These are phyloP conservation scores for Rhizopogon vulgaris DNA, from an alignment of 768 basidiomycete species.

Conservation along the genomic window DNA sequence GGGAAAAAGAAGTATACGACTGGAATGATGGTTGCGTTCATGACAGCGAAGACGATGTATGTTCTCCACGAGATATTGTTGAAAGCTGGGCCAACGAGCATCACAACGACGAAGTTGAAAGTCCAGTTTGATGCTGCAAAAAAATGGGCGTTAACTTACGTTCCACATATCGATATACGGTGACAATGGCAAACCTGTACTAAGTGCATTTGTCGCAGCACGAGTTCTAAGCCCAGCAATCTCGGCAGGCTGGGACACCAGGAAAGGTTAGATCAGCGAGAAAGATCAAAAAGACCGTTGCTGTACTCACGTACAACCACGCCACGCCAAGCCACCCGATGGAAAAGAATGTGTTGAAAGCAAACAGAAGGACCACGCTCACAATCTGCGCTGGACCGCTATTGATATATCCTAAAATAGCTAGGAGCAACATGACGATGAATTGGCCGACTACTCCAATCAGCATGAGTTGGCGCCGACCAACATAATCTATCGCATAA, in stretches of 20 bases:
- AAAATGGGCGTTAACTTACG: not conserved
- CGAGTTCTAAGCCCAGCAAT: conserved; percentile 22
- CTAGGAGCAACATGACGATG: conserved; percentile 23
- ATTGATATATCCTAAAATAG: conserved; percentile 16
- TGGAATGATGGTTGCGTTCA: conserved; percentile 5
- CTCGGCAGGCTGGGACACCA: conserved; percentile 21
- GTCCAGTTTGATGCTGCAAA: conserved; percentile 8
- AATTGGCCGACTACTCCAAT: conserved; percentile 35
- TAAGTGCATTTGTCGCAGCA: conserved; percentile 24
- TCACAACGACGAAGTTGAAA: conserved; percentile 10
- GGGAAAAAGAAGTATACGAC: conserved; percentile 8
- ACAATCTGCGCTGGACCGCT: conserved; percentile 17
- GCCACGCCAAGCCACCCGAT: conserved; percentile 33
- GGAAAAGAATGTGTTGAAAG: conserved; percentile 33
- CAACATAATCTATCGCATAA: conserved; percentile 42
- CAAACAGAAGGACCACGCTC: conserved; percentile 21
- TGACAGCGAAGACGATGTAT: conserved; percentile 5
- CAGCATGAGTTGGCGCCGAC: conserved; percentile 41
- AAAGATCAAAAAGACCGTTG: not conserved
- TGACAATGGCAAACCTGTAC: conserved; percentile 12
- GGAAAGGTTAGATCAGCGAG: not conserved
- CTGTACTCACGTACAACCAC: conserved; percentile 22
- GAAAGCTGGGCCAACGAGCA: conserved; percentile 7
- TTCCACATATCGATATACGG: not conserved
- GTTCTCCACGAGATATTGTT: conserved; percentile 7